Base-by-base conservation (phyloP, 116 monocot genomes). In the Trichopus zeylanicus region DNA sequence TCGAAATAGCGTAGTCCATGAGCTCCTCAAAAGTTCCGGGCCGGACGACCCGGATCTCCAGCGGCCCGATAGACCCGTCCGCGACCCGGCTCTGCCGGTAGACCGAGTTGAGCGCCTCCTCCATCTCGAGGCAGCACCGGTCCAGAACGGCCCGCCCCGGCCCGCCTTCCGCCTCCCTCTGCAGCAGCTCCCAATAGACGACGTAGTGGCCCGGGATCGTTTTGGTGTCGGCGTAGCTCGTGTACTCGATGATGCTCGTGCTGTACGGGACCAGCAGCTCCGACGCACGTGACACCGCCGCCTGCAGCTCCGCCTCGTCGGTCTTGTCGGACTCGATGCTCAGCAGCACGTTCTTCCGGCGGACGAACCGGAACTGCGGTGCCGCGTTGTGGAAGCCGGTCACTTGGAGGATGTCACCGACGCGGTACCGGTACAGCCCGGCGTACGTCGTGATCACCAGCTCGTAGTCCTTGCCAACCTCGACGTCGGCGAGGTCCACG, bases 261-360 rank as follows among this genome's bases (percentile, higher is more conserved):
- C 61, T 75, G 70, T 55, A 64, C 7, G 69, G 71, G 51, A 46
- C 33, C 22, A 85, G 72, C 31, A 85, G 48, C 55, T 53, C 54
- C 6, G 82, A 71, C 26, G 88, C 88, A 7, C 56, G 37, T 9
- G 77, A 79, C 61, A 93, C 82, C 15, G 84, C 93, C 42, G 47
- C 55, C 60, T 93, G 93, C 60, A 93, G 77, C 72, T 88, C 88
- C 2, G 81, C 67, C 66, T 93, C 93, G 61, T 93, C 93, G 16
- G 93, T 93, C 67, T 93, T 93, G 63, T 93, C 93, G 9, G 85
- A 79, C 51, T 93, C 93, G 68, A 93, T 85, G 75, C 85, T 85
- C n/a, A 93, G 72, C 19, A 93, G 62, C 29, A 85, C 93, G 65
- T 88, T 88, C 80, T 88, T 93, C 33, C 93, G 73, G 6, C 93